Evolutionary conservation across 2,329 filamentous ascomycete species (phyloP).

Genomic region (Colletotrichum musicola): DNA sequence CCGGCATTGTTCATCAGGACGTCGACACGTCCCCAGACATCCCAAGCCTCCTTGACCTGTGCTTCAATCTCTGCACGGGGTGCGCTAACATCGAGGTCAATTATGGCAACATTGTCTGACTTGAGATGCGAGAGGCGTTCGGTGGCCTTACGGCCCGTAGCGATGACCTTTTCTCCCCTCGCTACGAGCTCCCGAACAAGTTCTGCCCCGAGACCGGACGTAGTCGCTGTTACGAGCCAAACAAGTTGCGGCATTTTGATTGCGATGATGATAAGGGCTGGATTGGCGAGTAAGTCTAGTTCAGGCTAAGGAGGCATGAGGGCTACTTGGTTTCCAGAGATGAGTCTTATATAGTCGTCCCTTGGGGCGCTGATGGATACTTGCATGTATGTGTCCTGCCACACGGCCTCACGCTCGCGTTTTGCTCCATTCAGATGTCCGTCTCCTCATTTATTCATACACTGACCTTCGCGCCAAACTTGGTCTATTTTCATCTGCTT

Average conservation of each 20-base stretch:
- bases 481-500: too few relatives aligned
- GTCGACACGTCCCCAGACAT: conserved; percentile 58
- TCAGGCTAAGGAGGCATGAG: too few relatives aligned
- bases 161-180: conserved; percentile 58
- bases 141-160: conserved; percentile 59
- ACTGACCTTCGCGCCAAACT: too few relatives aligned
- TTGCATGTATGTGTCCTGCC: too few relatives aligned
- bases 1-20: conserved; percentile 43
- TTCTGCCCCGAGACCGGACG: conserved; percentile 45
- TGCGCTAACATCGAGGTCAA: conserved; percentile 49
- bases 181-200: conserved; percentile 54
- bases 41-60: conserved; percentile 52
- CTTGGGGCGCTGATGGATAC: too few relatives aligned
- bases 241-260: conserved; percentile 45
- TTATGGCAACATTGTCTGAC: conserved; percentile 52
- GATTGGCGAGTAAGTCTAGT: too few relatives aligned
- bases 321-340: too few relatives aligned
- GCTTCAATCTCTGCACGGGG: conserved; percentile 50
- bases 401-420: too few relatives aligned
- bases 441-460: too few relatives aligned
- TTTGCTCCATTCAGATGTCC: too few relatives aligned
- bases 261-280: not conserved
- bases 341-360: too few relatives aligned
- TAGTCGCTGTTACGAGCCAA: conserved; percentile 50
- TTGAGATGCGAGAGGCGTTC: conserved; percentile 57